A percentile compares a stretch with the other conserved stretches of the same genome.
phyloP scores from a whole-genome alignment of 2,329 filamentous ascomycete species.

The Fusarium sp. region DNA sequence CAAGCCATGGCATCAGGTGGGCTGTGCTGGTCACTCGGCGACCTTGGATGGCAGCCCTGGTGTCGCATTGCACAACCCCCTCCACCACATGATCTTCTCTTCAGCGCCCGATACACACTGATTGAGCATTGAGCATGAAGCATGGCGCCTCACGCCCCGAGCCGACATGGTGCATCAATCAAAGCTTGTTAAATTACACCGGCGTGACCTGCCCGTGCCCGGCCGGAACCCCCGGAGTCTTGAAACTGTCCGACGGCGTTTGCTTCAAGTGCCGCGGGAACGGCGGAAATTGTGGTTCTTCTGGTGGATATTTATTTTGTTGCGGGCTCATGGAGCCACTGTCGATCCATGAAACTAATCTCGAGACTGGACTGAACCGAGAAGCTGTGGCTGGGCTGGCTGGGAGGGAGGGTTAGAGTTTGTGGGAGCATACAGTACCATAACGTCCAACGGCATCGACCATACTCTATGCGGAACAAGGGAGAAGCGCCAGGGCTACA shows the following conservation, averaged over 20 bases:
- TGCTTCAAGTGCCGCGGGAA: background rate
- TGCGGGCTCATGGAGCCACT: background rate
- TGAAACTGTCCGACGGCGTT: background rate
- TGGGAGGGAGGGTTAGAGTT: background rate
- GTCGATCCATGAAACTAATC: background rate
- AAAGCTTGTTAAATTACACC: background rate
- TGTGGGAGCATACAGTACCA: background rate
- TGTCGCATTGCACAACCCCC: background rate
- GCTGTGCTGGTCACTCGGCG: background rate
- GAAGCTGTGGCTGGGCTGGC: background rate
- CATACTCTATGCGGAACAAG: background rate
- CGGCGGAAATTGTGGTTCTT: background rate
- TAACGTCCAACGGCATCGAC: background rate
- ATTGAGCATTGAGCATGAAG: background rate
- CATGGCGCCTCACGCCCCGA: background rate
- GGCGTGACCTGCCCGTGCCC: background rate
- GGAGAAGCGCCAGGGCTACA: background rate
- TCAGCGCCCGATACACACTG: background rate
- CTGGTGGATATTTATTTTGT: background rate
- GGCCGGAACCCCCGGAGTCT: background rate
- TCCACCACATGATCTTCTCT: background rate
- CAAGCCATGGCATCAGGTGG: background rate
- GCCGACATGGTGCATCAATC: background rate
- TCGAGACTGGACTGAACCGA: background rate
- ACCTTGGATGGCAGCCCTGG: background rate